These are phyloP conservation scores for Fraxinus platypoda DNA, from an alignment of 305 asterid genomes.

Conservation along the genomic window DNA sequence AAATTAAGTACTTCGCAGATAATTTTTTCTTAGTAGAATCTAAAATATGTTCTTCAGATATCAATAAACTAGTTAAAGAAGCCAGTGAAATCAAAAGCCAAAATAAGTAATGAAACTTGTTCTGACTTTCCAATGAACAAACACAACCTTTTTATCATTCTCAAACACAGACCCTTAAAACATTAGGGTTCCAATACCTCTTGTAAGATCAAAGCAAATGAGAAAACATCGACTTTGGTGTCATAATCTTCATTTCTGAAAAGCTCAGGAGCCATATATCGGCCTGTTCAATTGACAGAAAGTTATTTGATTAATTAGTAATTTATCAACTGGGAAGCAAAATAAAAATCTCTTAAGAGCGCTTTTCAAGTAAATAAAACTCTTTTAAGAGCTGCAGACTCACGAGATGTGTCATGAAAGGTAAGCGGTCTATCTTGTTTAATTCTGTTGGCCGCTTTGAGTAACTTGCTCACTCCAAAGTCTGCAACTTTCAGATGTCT, in stretches of 20 bases:
- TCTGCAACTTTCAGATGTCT: conserved; percentile 97
- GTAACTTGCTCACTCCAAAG: conserved; percentile 87
- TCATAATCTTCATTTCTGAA: conserved; percentile 84
- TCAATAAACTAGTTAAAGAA: not conserved
- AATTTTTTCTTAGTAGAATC: not conserved
- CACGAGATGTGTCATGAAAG: conserved; percentile 60
- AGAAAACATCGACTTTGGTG: conserved; percentile 94
- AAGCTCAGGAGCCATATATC: conserved; percentile 94
- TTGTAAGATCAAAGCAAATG: conserved; percentile 87
- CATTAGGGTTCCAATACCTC: conserved; percentile 52
- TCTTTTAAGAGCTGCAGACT: conserved; percentile 39
- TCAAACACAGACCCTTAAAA: not conserved
- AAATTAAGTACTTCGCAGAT: not conserved
- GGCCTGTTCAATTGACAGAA: conserved; percentile 48
- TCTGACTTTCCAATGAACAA: conserved; percentile 3
- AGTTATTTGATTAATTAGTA: not conserved
- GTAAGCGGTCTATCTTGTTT: conserved; percentile 65
- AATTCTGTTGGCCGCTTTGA: conserved; percentile 61
- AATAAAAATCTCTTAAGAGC: not conserved
- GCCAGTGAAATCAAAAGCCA: not conserved
- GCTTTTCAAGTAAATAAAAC: not conserved
- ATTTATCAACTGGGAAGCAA: not conserved
- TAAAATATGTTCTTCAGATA: not conserved
- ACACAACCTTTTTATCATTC: not conserved
- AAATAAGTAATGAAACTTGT: not conserved